These are phyloP conservation scores for Phytophthora aleatoria DNA, from an alignment of 352 stramenopile genomes.

Conservation along the genomic window DNA sequence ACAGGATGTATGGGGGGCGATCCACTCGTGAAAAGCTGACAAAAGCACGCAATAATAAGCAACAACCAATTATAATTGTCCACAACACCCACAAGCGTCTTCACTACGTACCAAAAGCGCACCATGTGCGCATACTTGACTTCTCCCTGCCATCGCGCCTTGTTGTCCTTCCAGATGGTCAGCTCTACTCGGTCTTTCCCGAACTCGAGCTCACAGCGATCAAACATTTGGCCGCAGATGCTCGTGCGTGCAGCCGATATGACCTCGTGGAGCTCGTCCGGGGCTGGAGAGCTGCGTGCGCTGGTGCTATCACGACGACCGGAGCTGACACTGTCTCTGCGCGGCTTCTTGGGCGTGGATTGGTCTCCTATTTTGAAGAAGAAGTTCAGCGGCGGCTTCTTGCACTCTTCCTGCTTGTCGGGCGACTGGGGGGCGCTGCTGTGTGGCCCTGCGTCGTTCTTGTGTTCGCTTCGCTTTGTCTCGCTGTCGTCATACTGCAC, in stretches of 20 bases:
- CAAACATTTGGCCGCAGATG: constrained; percentile 48
- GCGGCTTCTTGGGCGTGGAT: constrained; percentile 4
- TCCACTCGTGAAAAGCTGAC: constrained; percentile 37
- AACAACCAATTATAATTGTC: neutral
- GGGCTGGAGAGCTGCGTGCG: constrained; percentile 1
- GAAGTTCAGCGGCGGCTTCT: constrained; percentile 28
- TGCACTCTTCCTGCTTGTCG: neutral
- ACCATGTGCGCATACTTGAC: constrained; percentile 48
- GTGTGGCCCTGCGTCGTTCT: constrained; percentile 11
- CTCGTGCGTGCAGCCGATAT: constrained; percentile 39
- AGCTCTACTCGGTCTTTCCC: constrained; percentile 31
- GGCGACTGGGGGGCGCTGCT: neutral
- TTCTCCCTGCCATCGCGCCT: constrained; percentile 33
- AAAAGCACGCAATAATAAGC: neutral
- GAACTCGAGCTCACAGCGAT: constrained; percentile 48
- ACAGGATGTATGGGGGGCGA: constrained; percentile 53
- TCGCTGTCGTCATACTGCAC: constrained; percentile 23
- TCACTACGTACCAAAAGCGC: constrained; percentile 45
- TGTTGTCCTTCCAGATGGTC: constrained; percentile 37
- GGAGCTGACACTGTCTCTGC: neutral
- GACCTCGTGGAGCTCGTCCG: constrained; percentile 15
- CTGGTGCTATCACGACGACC: constrained; percentile 9
- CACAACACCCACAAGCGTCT: neutral
- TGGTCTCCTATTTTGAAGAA: constrained; percentile 28
- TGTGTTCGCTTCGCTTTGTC: constrained; percentile 17